Conservation (phyloP, 2,329 filamentous ascomycete species). For the Cladophialophora exuberans region DNA sequence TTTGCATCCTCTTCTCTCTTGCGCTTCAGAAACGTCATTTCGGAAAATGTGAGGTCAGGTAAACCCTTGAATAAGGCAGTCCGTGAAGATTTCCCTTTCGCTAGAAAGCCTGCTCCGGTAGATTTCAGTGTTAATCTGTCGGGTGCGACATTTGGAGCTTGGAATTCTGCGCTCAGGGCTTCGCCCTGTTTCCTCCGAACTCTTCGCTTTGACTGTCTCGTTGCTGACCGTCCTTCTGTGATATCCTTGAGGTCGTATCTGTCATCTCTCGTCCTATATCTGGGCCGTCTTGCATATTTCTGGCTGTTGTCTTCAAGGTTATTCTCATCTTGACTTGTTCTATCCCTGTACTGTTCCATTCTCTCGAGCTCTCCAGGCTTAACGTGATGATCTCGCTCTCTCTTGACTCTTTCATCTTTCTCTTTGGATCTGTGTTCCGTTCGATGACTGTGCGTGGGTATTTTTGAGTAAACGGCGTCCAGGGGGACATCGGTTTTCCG, state of each 20-base stretch:
- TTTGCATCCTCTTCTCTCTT: constrained; percentile 7
- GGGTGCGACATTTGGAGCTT: constrained; percentile 30
- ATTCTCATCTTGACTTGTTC: background rate
- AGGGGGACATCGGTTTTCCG: no score
- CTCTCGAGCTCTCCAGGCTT: background rate
- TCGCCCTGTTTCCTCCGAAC: constrained; percentile 13
- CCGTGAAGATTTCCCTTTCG: constrained; percentile 27
- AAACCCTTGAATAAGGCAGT: constrained; percentile 17
- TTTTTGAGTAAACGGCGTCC: no score
- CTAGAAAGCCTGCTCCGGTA: constrained; percentile 27
- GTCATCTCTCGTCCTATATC: constrained; percentile 30
- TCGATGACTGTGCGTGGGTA: no score
- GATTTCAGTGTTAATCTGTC: constrained; percentile 30
- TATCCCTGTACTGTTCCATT: background rate
- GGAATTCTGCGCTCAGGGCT: constrained; percentile 27
- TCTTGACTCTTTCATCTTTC: background rate
- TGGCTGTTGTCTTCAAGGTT: constrained; percentile 14
- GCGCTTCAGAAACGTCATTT: constrained; percentile 32
- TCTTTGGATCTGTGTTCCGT: background rate
- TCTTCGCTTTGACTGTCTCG: constrained; percentile 8
- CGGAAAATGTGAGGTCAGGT: constrained; percentile 34
- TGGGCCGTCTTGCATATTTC: constrained; percentile 29
- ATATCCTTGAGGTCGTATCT: constrained; percentile 30
- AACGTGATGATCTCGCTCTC: background rate
- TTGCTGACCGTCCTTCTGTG: background rate